Evolutionary conservation across 1,284 basidiomycete genomes (phyloP).

Genomic region (Ceratorhiza oryzae-sativae): DNA sequence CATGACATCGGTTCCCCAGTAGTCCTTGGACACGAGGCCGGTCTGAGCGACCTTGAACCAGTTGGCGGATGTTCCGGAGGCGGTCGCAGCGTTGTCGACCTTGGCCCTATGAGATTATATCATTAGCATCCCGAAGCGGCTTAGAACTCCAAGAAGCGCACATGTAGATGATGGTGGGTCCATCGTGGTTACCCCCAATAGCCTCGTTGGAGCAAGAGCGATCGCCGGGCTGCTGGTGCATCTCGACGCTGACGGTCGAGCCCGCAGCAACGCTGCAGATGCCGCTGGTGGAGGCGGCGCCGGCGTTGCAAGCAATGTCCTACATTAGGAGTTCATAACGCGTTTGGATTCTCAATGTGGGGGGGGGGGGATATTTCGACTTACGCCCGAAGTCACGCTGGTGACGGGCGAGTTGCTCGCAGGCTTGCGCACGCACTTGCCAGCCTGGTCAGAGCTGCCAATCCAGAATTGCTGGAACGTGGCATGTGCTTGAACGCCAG

Average conservation of each 20-base stretch:
- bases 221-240: constrained; percentile 45
- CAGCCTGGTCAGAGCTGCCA: constrained; percentile 18
- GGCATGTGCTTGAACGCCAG: constrained; percentile 40
- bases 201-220: constrained; percentile 44
- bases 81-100: constrained; percentile 42
- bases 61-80: constrained; percentile 37
- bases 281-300: constrained; percentile 31
- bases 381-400: constrained; percentile 57
- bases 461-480: constrained; percentile 43
- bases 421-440: constrained; percentile 39
- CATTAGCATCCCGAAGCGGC: background rate
- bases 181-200: constrained; percentile 45
- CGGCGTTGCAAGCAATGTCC: constrained; percentile 44
- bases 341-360: background rate
- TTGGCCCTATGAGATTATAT: constrained; percentile 41
- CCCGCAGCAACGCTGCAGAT: constrained; percentile 42
- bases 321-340: background rate
- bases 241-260: constrained; percentile 44
- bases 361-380: too few relatives aligned
- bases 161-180: constrained; percentile 51
- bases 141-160: background rate
- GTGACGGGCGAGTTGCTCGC: constrained; percentile 44
- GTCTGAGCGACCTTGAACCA: constrained; percentile 45
- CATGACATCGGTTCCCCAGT: constrained; percentile 41
- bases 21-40: constrained; percentile 40